Evolutionary conservation across 495 filamentous ascomycete genomes (phyloP).

Genomic region (Tuber brumale): DNA sequence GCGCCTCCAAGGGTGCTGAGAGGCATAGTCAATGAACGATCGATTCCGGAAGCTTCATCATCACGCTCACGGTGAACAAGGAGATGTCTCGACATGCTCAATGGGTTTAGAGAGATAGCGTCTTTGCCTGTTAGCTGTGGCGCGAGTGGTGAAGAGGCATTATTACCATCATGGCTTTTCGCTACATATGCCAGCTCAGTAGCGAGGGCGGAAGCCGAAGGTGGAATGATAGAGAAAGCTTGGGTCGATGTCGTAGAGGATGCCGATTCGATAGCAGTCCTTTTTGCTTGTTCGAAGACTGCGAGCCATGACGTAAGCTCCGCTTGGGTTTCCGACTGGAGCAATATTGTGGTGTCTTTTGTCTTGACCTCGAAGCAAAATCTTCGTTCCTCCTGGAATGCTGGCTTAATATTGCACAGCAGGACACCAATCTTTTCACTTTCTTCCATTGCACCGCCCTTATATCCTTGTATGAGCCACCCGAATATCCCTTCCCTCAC

Average conservation of each 20-base stretch:
- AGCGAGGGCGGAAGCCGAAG: slow-evolving; percentile 73
- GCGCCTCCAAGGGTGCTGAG: slow-evolving; percentile 57
- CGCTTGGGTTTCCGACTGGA: slow-evolving; percentile 87
- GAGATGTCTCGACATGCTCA: slow-evolving; percentile 56
- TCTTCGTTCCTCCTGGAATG: slow-evolving; percentile 82
- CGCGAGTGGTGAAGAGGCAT: slow-evolving; percentile 17
- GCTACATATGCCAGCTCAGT: slow-evolving; percentile 39
- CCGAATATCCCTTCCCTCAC: slow-evolving; percentile 93
- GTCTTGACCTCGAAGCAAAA: slow-evolving; percentile 99
- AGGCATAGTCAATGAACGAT: slow-evolving; percentile 60
- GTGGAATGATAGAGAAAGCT: slow-evolving; percentile 85
- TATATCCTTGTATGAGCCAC: slow-evolving; percentile 79
- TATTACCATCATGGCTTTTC: slow-evolving; percentile 35
- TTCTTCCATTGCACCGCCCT: slow-evolving; percentile 82
- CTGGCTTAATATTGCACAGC: slow-evolving; percentile 83
- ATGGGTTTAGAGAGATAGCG: slow-evolving; percentile 19
- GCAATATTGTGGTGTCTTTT: slow-evolving; percentile 78
- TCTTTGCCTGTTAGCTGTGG: slow-evolving; percentile 16
- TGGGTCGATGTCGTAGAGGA: slow-evolving; percentile 54
- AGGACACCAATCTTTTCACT: slow-evolving; percentile 93
- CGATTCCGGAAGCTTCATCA: slow-evolving; percentile 47
- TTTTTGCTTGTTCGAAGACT: slow-evolving; percentile 87
- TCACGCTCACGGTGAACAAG: slow-evolving; percentile 54
- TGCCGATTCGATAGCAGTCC: slow-evolving; percentile 75
- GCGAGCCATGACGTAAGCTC: slow-evolving; percentile 88